phyloP scores from a whole-genome alignment of 2,329 filamentous ascomycete genomes.

The Colletotrichum agaves region DNA sequence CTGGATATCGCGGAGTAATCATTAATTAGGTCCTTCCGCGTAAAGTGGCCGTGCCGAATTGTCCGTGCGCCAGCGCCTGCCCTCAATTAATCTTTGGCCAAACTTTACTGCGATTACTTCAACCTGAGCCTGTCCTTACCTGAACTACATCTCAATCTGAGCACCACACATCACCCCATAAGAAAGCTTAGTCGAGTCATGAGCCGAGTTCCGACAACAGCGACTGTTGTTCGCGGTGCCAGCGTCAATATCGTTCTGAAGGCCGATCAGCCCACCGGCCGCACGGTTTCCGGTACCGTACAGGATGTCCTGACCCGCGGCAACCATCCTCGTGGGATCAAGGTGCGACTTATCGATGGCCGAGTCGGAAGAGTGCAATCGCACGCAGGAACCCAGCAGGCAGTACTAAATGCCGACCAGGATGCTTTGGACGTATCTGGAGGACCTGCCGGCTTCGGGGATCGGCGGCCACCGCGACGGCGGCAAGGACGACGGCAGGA shows the following conservation, averaged over 20 bases:
- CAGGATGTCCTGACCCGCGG: constrained; percentile 76
- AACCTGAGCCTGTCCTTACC: background rate
- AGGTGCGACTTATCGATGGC: constrained; percentile 78
- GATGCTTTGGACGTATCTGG: constrained; percentile 7
- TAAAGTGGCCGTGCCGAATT: too few species aligned
- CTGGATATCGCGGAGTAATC: too few species aligned
- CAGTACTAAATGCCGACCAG: constrained; percentile 19
- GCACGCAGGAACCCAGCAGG: constrained; percentile 51
- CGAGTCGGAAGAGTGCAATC: constrained; percentile 79
- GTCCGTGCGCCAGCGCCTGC: background rate
- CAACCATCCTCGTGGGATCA: constrained; percentile 82
- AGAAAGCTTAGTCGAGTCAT: constrained; percentile 8
- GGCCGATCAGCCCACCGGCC: constrained; percentile 78
- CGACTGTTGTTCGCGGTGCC: constrained; percentile 69
- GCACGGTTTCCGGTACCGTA: constrained; percentile 74
- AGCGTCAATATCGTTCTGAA: constrained; percentile 80
- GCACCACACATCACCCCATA: too few species aligned
- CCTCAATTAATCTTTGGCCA: background rate
- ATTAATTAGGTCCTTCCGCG: too few species aligned
- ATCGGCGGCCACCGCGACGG: constrained; percentile 2
- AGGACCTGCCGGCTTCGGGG: background rate
- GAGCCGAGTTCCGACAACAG: constrained; percentile 55
- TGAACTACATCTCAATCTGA: background rate
- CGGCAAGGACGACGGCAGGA: constrained; percentile 38
- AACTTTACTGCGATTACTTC: too few species aligned